Evolutionary conservation across 1,284 basidiomycete genomes (phyloP), one percentile per base, ranked within the genome.

Genomic region (Pterulicium gracile): DNA sequence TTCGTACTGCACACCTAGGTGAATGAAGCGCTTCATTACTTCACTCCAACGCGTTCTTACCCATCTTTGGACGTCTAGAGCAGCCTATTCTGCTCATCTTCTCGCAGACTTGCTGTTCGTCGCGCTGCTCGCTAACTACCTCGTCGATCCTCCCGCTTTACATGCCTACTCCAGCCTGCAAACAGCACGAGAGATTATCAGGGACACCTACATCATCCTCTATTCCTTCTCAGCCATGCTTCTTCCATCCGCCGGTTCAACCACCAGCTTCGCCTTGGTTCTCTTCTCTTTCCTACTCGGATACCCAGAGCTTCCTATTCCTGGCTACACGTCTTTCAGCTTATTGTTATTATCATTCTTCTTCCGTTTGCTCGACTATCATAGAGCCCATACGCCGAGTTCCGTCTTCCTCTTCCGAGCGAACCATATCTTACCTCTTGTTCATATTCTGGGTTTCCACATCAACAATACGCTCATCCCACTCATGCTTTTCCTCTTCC

Each of bases 361-460:
- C 15, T 17, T 39, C 7, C 36, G 36, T 18, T 17, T 39, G 5
- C 19, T 13, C 15, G n/a, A 39, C 27, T 42, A 23, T 43, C 23
- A 21, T 20, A n/a, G 5, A 7, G 10, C 20, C 7, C 19, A 13
- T 21, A 7, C 42, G n/a, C 23, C 20, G 7, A 43, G 19, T 22
- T 19, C 23, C 4, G 13, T 21, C 42, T 55, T 24, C 43, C 24
- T 46, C 32, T 5, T 46, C 43, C 18, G 46, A 45, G 41, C 23
- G 13, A 27, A 34, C 27, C 43, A 43, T 40, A 41, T 20, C n/a
- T 21, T 36, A 19, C 36, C 41, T 36, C 35, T 24, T 24, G 14
- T 41, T 47, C 22, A 3, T 22, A 20, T n/a, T 36, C 32, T n/a
- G 15, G 3, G 12, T 40, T 19, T 42, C 36, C 45, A 24, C 22